A percentile compares a stretch with the other conserved stretches of the same genome.
phyloP scores from a whole-genome alignment of 768 basidiomycete species.

The Tulasnella calospora region DNA sequence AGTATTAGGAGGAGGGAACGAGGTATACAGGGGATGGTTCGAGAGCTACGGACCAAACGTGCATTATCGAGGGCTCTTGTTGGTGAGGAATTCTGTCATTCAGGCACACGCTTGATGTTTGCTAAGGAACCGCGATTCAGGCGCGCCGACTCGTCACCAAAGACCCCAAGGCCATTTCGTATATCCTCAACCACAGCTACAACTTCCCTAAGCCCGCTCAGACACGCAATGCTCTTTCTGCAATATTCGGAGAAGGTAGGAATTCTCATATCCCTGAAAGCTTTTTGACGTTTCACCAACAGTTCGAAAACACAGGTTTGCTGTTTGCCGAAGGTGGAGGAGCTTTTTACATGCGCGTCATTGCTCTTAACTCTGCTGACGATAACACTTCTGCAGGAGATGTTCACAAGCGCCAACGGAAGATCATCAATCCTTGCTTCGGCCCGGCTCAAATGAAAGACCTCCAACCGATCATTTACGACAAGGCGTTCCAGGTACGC shows the following conservation, averaged over 20 bases:
- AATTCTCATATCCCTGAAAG: neutral
- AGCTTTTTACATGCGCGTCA: neutral
- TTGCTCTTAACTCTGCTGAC: neutral
- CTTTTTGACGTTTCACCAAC: neutral
- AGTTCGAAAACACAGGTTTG: neutral
- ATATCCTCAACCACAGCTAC: constrained; percentile 23
- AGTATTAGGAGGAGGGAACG: constrained; percentile 41
- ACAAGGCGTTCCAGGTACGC: constrained; percentile 49
- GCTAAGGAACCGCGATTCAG: neutral
- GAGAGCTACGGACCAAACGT: constrained; percentile 47
- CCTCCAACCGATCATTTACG: constrained; percentile 52
- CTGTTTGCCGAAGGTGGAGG: constrained; percentile 21
- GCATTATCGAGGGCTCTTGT: constrained; percentile 43
- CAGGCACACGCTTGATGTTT: neutral
- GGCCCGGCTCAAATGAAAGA: constrained; percentile 55
- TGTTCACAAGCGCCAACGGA: constrained; percentile 14
- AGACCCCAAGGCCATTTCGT: constrained; percentile 19
- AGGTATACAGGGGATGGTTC: constrained; percentile 47
- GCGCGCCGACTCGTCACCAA: constrained; percentile 12
- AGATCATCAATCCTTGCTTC: constrained; percentile 54
- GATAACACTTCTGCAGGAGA: neutral
- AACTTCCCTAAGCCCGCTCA: constrained; percentile 23
- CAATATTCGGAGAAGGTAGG: constrained; percentile 22
- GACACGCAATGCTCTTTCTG: neutral
- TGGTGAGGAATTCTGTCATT: constrained; percentile 13